Evolutionary conservation across 2,329 filamentous ascomycete genomes (phyloP), one percentile per base, ranked within the genome.

Genomic region (Phaeosphaeria sp.): DNA sequence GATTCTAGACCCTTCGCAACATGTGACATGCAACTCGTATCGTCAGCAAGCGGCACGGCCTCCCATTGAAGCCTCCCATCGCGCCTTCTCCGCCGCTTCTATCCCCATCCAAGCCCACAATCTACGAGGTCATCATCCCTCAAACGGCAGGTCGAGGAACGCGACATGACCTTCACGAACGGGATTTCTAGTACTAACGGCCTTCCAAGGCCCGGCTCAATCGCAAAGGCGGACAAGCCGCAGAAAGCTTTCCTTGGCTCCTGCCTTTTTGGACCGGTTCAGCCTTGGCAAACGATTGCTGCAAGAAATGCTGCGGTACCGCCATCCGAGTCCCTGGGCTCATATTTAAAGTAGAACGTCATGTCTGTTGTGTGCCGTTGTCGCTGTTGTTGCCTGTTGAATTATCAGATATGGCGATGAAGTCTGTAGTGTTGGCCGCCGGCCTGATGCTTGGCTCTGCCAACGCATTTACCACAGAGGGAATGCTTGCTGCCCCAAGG

Each of bases 401-500:
- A 44, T 15, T 13, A 33, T 27, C 55, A 53, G 55, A 58, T 58
- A 76, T 75, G 73, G 69, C 67, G 49, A 67, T 73, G 42, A 66
- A 64, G 55, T 66, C 54, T 27, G 65, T 60, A 9, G 45, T 66
- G 13, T 42, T 72, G 65, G 67, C 67, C 49, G 65, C 62, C 15
- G 63, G 69, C 60, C 59, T 73, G 7, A 47, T 74, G 46, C 60
- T 74, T 20, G 65, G 66, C 43, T 69, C 64, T 55, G 66, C 62
- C 22, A 59, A 61, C 42, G 73, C 69, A 43, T 57, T 73, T 30
- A 70, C 67, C 20, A 61, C 64, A 21, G 71, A 75, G 59, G 63
- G 60, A 18, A 60, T 64, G 59, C 61, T 68, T 59, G 68, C 68
- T 56, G 67, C 67, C 18, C 72, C 74, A 42, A 64, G 74, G 51